Percentiles rank a stretch among this genome's conserved stretches.
phyloP scores from a whole-genome alignment of 176 grass and related monocot genomes.

The Triticum dicoccoides region DNA sequence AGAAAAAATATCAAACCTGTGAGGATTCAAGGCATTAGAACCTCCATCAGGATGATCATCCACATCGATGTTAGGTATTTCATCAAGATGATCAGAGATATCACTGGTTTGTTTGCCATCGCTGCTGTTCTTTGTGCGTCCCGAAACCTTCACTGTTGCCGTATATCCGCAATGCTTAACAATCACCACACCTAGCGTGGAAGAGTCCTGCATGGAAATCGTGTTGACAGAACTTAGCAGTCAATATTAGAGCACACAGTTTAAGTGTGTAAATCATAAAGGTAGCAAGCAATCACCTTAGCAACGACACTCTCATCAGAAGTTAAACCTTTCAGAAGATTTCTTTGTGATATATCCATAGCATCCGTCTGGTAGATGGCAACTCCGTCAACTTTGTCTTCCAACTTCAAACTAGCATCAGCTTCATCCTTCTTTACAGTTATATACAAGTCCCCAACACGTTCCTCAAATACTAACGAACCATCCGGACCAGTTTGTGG shows the following conservation, averaged over 20 bases:
- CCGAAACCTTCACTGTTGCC: slow-evolving; percentile 71
- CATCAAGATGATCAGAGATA: slow-evolving; percentile 58
- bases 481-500: slow-evolving; percentile 13
- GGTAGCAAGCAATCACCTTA: slow-evolving; percentile 55
- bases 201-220: slow-evolving; percentile 58
- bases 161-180: slow-evolving; percentile 98
- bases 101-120: slow-evolving; percentile 38
- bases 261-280: background rate
- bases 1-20: slow-evolving; percentile 66
- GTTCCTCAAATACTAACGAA: slow-evolving; percentile 60
- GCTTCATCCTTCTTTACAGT: slow-evolving; percentile 61
- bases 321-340: slow-evolving; percentile 95
- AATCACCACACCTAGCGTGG: slow-evolving; percentile 76
- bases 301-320: slow-evolving; percentile 73
- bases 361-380: slow-evolving; percentile 30
- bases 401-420: slow-evolving; percentile 66
- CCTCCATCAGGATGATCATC: slow-evolving; percentile 84
- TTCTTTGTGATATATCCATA: slow-evolving; percentile 71
- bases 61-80: slow-evolving; percentile 48
- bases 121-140: slow-evolving; percentile 26
- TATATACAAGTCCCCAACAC: slow-evolving; percentile 68
- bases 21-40: slow-evolving; percentile 86
- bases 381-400: slow-evolving; percentile 77
- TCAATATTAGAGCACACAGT: background rate
- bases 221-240: slow-evolving; percentile 16